phyloP scores from a whole-genome alignment of 2,329 filamentous ascomycete genomes.

The Dothistroma septosporum region DNA sequence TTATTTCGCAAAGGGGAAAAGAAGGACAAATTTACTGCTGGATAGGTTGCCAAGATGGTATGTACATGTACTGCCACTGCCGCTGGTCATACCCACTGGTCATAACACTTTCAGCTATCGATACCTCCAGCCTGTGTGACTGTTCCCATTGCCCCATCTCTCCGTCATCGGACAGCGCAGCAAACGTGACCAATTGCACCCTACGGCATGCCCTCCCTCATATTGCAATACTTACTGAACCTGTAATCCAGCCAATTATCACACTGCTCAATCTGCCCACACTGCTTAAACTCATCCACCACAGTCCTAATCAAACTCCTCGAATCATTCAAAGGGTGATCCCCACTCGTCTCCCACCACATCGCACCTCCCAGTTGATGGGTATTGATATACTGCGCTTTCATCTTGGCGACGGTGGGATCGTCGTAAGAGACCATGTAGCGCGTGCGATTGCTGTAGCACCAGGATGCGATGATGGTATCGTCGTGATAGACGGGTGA shows the following conservation, averaged over 20 bases:
- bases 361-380: constrained; percentile 65
- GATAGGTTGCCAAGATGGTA: too few relatives aligned
- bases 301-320: constrained; percentile 52
- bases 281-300: constrained; percentile 32
- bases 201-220: constrained; percentile 41
- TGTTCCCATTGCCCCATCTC: too few relatives aligned
- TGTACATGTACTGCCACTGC: too few relatives aligned
- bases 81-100: too few relatives aligned
- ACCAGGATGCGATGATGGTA: constrained; percentile 66
- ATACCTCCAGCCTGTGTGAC: too few relatives aligned
- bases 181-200: too few relatives aligned
- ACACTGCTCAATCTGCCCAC: constrained; percentile 41
- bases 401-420: constrained; percentile 59
- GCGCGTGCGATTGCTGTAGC: constrained; percentile 60
- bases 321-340: constrained; percentile 53
- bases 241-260: constrained; percentile 50
- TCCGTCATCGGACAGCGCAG: too few relatives aligned
- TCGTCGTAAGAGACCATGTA: constrained; percentile 75
- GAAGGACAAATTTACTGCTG: too few relatives aligned
- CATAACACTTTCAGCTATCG: too few relatives aligned
- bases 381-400: constrained; percentile 65
- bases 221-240: constrained; percentile 51
- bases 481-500: constrained; percentile 58
- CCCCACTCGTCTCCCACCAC: constrained; percentile 73
- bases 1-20: too few relatives aligned